Base-by-base conservation (phyloP, 1,284 basidiomycete species). In the Ustilago xerochloae region DNA sequence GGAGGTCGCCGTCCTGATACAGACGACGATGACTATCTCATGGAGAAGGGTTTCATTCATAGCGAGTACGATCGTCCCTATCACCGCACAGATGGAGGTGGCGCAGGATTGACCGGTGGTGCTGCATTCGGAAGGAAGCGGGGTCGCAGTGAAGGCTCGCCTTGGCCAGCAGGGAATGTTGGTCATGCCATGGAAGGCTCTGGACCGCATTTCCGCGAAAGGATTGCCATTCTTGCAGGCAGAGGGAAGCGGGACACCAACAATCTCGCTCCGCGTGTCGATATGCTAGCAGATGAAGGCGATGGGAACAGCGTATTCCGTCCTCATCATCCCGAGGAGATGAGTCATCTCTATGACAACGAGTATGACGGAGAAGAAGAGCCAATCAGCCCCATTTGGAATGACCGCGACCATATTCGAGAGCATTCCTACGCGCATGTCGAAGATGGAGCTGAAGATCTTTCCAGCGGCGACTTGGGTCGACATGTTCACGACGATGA, bases 281-380 rank as follows among this genome's bases (percentile, higher is more conserved):
- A 83, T 52, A 82, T 84, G 74, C 74, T 84, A 12, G 81, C 79
- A 2, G 78, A 80, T 32, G 78, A 78, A 50, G 71, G 69, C n/a
- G 76, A 77, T 30, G 70, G 63, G 13, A 56, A 56, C 47, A 67
- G 61, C 41, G 24, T 72, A 30, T 63, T 51, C 36, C 59, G 59
- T 13, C 54, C 55, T 6, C 46, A 28, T 3, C 35, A 38, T 7
- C 45, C 47, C 16, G 56, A 52, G 2, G 49, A 45, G 2, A 29
- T 26, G 10, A 36, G 39, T 24, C 45, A 55, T 4, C 28, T 24
- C 1, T 62, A 63, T 51, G 60, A 63, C 12, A 35, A 63, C 26
- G 60, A 56, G 1, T 60, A 70, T 6, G 56, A 69, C 12, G 74
- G 77, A 3, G 67, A 69, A 16, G 74, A 78, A 3, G 67, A 75